Percentiles rank a stretch among this genome's conserved stretches.
Evolutionary conservation across 192 early-diverging fungal genomes (phyloP).

Genomic region (Gonapodya sp.): DNA sequence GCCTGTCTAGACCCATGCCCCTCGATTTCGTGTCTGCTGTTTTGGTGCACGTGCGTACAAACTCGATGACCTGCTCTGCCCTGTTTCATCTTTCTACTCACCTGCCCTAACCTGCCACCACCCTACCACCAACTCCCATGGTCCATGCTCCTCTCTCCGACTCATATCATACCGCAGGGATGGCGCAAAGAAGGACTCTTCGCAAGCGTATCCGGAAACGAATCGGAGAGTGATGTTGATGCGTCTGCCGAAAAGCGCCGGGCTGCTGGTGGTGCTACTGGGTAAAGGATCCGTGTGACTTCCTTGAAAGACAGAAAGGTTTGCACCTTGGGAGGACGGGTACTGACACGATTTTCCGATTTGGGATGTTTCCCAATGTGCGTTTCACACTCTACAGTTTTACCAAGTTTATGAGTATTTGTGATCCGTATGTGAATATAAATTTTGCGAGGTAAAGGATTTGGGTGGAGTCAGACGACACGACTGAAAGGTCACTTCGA

Average conservation of each 20-base stretch:
- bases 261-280: neutral
- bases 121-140: neutral
- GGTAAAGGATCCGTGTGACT: neutral
- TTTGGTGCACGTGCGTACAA: neutral
- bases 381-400: neutral
- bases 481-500: neutral
- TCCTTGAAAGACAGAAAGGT: no score
- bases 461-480: neutral
- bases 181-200: neutral
- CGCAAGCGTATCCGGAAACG: neutral
- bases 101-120: neutral
- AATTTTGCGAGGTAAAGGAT: neutral
- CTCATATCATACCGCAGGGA: neutral
- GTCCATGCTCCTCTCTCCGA: neutral
- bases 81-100: neutral
- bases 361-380: no score
- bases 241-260: neutral
- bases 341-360: no score
- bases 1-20: constrained; percentile 6
- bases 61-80: neutral
- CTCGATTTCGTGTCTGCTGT: constrained; percentile 5
- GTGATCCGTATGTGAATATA: neutral
- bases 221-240: neutral
- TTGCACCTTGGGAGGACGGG: no score
- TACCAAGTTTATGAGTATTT: constrained; percentile 1